phyloP scores from a whole-genome alignment of 2,329 filamentous ascomycete genomes.

The Exophiala viscosa region DNA sequence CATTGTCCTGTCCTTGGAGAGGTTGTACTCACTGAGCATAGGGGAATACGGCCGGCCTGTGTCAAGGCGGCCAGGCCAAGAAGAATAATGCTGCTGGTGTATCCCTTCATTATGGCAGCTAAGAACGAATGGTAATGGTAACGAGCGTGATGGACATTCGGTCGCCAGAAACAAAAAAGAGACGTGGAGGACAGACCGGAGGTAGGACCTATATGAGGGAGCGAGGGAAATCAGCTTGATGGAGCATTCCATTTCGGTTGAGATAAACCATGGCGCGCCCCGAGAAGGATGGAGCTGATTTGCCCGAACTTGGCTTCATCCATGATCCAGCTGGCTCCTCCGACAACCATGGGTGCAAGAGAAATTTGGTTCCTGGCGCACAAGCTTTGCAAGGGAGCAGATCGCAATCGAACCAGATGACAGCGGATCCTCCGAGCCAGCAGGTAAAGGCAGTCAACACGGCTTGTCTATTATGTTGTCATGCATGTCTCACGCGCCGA shows the following conservation, averaged over 20 bases:
- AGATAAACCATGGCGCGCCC: background rate
- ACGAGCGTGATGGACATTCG: background rate
- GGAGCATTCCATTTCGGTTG: background rate
- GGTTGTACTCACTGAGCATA: slow-evolving; percentile 8
- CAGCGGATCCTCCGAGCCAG: background rate
- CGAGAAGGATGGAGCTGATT: background rate
- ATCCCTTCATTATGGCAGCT: slow-evolving; percentile 1
- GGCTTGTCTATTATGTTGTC: background rate
- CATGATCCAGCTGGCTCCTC: too few species aligned
- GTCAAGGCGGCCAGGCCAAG: slow-evolving; percentile 3
- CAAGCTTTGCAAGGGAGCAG: too few species aligned
- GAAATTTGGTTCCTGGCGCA: too few species aligned
- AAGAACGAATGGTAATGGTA: background rate
- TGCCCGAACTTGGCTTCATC: background rate
- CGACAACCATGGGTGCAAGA: too few species aligned
- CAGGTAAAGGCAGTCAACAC: background rate
- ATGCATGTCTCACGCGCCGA: background rate
- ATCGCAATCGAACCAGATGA: background rate
- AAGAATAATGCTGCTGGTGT: background rate
- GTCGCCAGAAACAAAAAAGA: background rate
- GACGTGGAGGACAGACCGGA: background rate
- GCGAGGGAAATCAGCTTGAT: background rate
- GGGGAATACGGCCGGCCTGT: slow-evolving; percentile 7
- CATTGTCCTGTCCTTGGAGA: too few species aligned
- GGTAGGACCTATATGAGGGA: background rate